Evolutionary conservation across 306 rosid genomes (phyloP).

Genomic region (Mimosa pudica): DNA sequence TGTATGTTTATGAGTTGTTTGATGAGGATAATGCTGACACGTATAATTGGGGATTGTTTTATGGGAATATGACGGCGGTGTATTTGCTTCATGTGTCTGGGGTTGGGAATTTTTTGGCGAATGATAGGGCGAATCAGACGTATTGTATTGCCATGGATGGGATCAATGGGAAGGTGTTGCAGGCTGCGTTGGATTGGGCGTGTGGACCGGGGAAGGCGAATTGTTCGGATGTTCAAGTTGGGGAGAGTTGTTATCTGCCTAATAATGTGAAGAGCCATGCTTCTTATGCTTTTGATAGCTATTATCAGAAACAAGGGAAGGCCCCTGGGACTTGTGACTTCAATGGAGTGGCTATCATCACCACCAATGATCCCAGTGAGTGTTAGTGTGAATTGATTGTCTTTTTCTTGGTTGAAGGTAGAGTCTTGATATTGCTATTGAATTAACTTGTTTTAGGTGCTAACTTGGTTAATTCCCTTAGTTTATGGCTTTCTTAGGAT

Average conservation of each 20-base stretch:
- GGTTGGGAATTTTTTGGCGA: slow-evolving; percentile 82
- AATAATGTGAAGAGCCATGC: slow-evolving; percentile 88
- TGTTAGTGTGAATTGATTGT: background rate
- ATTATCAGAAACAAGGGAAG: slow-evolving; percentile 78
- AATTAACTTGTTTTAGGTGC: slow-evolving; percentile 22
- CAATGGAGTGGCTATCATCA: slow-evolving; percentile 92
- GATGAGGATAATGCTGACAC: slow-evolving; percentile 53
- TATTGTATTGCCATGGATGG: slow-evolving; percentile 91
- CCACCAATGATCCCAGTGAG: slow-evolving; percentile 97
- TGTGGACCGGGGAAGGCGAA: slow-evolving; percentile 89
- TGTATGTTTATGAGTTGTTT: slow-evolving; percentile 73
- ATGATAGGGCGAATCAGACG: slow-evolving; percentile 86
- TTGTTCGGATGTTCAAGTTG: slow-evolving; percentile 90
- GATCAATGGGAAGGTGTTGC: slow-evolving; percentile 73
- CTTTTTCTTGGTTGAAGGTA: background rate
- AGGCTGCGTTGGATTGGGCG: slow-evolving; percentile 95
- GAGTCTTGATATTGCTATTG: background rate
- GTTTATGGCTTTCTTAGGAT: background rate
- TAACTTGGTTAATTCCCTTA: background rate
- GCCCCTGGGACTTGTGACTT: slow-evolving; percentile 84
- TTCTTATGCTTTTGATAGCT: slow-evolving; percentile 91
- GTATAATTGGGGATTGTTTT: slow-evolving; percentile 78
- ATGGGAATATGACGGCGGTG: slow-evolving; percentile 69
- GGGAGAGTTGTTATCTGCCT: slow-evolving; percentile 79
- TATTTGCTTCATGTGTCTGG: slow-evolving; percentile 93